phyloP scores from a whole-genome alignment of 805 yeast genomes.

The Blastobotrys attinorum region DNA sequence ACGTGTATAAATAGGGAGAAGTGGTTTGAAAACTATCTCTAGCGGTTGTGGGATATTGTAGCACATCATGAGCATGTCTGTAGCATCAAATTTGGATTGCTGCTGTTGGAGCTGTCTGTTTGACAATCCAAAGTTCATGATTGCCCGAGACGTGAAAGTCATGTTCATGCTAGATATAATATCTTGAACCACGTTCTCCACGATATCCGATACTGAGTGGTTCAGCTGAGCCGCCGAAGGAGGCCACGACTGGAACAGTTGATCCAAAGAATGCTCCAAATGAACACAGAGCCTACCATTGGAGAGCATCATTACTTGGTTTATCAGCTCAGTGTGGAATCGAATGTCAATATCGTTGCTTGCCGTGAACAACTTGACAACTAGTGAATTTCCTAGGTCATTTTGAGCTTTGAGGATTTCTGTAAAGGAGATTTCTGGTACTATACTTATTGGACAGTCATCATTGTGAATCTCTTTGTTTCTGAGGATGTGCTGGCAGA shows the following conservation, averaged over 20 bases:
- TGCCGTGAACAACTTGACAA: neutral
- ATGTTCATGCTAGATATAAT: neutral
- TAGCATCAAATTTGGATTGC: neutral
- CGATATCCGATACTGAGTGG: slow-evolving; percentile 2
- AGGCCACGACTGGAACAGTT: slow-evolving; percentile 1
- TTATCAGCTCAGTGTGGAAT: neutral
- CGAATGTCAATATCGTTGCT: neutral
- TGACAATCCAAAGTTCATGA: slow-evolving; percentile 1
- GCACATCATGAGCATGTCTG: slow-evolving; percentile 2
- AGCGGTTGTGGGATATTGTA: slow-evolving; percentile 6
- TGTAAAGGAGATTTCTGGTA: neutral
- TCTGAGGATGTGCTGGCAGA: neutral
- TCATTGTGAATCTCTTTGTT: neutral
- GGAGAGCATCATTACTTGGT: slow-evolving; percentile 1
- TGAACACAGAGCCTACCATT: neutral
- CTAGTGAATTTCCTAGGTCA: slow-evolving; percentile 3
- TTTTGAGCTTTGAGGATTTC: neutral
- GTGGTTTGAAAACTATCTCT: neutral
- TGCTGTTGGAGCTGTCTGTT: neutral
- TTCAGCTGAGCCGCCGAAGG: slow-evolving; percentile 5
- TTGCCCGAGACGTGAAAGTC: neutral
- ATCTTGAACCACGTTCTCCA: neutral
- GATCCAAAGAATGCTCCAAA: slow-evolving; percentile 1
- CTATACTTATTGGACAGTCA: neutral
- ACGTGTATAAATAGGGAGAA: neutral